phyloP scores from a whole-genome alignment of 148 eudicot species.

The Agrostemma githago region DNA sequence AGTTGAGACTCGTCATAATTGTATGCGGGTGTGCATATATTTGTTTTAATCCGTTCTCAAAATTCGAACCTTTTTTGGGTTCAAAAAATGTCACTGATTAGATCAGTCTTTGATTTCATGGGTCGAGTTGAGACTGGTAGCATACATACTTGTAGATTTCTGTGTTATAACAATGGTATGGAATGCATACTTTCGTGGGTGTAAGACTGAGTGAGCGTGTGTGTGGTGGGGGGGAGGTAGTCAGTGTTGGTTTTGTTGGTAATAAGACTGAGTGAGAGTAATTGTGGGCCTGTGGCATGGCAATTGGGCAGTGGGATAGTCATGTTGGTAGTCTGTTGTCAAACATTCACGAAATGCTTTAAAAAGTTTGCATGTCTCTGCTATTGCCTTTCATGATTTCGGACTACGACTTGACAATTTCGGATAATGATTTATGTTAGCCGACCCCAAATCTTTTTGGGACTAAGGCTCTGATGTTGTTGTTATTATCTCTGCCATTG shows the following conservation, averaged over 20 bases:
- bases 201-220: background rate
- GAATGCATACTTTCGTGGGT: background rate
- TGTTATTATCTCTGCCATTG: too few species aligned
- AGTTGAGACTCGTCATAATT: background rate
- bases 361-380: background rate
- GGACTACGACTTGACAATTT: too few species aligned
- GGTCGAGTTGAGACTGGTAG: background rate
- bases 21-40: background rate
- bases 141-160: background rate
- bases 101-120: background rate
- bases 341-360: background rate
- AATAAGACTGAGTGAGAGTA: too few species aligned
- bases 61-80: conserved; percentile 1
- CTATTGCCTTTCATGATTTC: background rate
- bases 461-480: too few species aligned
- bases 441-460: too few species aligned
- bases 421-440: too few species aligned
- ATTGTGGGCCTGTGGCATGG: background rate
- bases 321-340: background rate
- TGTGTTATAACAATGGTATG: background rate
- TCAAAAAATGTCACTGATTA: background rate
- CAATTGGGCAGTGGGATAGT: background rate
- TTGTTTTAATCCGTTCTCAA: background rate
- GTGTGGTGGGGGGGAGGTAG: background rate
- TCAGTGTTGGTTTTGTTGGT: background rate